Evolutionary conservation across 345 rosid genomes (phyloP).

Genomic region (Populus ilicifolia): DNA sequence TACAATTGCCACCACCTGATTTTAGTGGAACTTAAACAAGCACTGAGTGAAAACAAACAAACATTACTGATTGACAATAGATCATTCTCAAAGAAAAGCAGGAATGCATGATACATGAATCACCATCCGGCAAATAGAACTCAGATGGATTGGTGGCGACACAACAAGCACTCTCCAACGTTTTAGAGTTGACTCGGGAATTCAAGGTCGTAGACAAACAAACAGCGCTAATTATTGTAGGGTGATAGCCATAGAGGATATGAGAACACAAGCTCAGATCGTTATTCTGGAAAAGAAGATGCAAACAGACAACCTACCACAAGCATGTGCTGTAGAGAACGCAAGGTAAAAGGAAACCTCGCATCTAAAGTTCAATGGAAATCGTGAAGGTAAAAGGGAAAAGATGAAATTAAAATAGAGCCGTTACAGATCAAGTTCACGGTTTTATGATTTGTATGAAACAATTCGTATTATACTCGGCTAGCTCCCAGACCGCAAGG

Average conservation of each 20-base stretch:
- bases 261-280: not conserved
- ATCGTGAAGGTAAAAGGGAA: not conserved
- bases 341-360: not conserved
- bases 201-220: not conserved
- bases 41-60: not conserved
- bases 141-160: not conserved
- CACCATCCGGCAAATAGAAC: not conserved
- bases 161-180: not conserved
- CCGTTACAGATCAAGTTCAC: constrained; percentile 4
- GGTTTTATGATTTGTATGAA: constrained; percentile 1
- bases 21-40: not conserved
- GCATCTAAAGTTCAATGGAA: not conserved
- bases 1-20: not conserved
- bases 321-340: not conserved
- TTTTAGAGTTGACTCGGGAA: not conserved
- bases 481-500: constrained; percentile 24
- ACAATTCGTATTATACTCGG: constrained; percentile 12
- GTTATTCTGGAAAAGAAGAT: not conserved
- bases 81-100: too few relatives aligned
- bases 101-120: not conserved
- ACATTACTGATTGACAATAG: not conserved
- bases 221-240: not conserved
- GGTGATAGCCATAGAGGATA: not conserved
- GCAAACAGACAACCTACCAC: not conserved
- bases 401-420: not conserved